Evolutionary conservation across 345 rosid species (phyloP).

Genomic region (Tarenaya hassleriana): DNA sequence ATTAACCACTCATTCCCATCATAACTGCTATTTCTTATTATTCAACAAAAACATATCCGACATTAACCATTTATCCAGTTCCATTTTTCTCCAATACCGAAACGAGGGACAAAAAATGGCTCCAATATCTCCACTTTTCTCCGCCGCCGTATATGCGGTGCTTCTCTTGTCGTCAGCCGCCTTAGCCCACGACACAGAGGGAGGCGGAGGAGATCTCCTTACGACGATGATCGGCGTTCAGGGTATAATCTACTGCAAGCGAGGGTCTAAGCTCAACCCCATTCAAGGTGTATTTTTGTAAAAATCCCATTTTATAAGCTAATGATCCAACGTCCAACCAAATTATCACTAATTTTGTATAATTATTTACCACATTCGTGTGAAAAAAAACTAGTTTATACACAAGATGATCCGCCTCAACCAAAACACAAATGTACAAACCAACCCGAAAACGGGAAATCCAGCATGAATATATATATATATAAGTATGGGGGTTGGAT

Average conservation of each 20-base stretch:
- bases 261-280: conserved; percentile 34
- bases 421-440: neutral
- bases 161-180: conserved; percentile 23
- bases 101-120: conserved; percentile 20
- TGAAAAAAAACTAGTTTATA: too few relatives aligned
- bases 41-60: too few relatives aligned
- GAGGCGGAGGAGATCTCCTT: conserved; percentile 24
- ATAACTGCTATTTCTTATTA: too few relatives aligned
- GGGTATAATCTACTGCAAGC: conserved; percentile 56
- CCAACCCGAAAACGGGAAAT: neutral
- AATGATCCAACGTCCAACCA: too few relatives aligned
- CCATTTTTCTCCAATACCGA: conserved; percentile 1
- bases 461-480: neutral
- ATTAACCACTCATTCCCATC: too few relatives aligned
- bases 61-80: conserved; percentile 1
- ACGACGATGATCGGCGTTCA: conserved; percentile 45
- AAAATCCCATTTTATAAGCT: too few relatives aligned
- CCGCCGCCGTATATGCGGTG: conserved; percentile 21
- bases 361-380: too few relatives aligned
- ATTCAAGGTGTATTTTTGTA: conserved; percentile 37
- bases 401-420: too few relatives aligned
- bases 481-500: neutral
- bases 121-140: conserved; percentile 1
- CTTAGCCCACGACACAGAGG: conserved; percentile 19
- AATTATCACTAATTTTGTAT: too few relatives aligned